phyloP scores from a whole-genome alignment of 2,329 filamentous ascomycete genomes.

The Ascochyta pisi region DNA sequence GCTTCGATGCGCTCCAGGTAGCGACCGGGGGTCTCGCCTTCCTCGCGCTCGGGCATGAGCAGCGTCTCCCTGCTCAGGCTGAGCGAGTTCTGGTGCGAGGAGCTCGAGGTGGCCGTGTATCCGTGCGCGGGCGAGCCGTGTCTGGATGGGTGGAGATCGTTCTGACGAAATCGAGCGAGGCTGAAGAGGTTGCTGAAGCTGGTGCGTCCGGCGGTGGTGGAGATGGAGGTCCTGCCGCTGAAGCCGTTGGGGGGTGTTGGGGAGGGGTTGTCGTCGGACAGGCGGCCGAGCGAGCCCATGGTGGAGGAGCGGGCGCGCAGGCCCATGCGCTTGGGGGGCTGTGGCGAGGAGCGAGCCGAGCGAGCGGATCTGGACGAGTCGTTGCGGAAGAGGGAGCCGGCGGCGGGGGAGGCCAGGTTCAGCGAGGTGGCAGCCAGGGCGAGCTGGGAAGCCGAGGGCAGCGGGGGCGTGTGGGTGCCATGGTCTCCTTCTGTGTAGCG shows the following conservation, averaged over 20 bases:
- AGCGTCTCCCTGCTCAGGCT: conserved; percentile 75
- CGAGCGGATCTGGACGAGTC: conserved; percentile 70
- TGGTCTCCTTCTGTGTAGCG: conserved; percentile 38
- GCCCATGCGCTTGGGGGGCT: conserved; percentile 62
- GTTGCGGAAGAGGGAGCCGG: conserved; percentile 61
- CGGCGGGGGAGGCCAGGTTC: conserved; percentile 54
- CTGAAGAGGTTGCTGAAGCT: conserved; percentile 91
- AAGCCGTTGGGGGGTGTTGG: conserved; percentile 57
- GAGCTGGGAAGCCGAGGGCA: conserved; percentile 61
- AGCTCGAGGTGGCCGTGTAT: conserved; percentile 72
- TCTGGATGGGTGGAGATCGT: conserved; percentile 67
- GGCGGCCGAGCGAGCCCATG: conserved; percentile 79
- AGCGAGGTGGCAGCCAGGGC: conserved; percentile 57
- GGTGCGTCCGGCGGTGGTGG: conserved; percentile 82
- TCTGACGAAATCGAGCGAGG: conserved; percentile 78
- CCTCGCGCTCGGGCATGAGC: conserved; percentile 77
- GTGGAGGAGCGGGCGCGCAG: conserved; percentile 85
- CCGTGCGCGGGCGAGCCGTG: conserved; percentile 67
- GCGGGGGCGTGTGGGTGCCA: conserved; percentile 40
- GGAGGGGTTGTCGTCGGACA: conserved; percentile 73
- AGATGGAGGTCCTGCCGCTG: conserved; percentile 75
- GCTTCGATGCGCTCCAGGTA: conserved; percentile 87
- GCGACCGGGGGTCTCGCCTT: conserved; percentile 88
- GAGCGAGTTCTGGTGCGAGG: conserved; percentile 83
- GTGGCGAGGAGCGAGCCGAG: conserved; percentile 66